These are phyloP conservation scores for Penicillium expansum DNA, from an alignment of 2,329 filamentous ascomycete species.

Conservation along the genomic window DNA sequence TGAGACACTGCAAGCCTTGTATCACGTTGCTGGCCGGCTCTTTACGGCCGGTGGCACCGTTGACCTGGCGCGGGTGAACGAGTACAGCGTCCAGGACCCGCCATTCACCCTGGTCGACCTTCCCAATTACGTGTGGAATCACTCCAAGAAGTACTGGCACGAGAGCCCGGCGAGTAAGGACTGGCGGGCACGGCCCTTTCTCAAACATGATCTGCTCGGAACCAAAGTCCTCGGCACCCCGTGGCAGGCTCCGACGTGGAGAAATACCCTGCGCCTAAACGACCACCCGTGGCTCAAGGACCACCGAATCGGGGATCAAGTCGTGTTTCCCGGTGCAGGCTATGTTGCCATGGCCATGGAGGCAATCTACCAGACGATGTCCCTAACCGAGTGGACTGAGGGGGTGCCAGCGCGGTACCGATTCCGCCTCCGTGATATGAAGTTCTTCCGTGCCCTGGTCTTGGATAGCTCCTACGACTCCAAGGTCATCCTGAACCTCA, in stretches of 20 bases:
- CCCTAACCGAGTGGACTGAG: too few relatives aligned
- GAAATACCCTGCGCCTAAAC: too few relatives aligned
- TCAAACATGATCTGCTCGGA: constrained; percentile 24
- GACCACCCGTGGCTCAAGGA: too few relatives aligned
- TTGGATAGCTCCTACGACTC: background rate
- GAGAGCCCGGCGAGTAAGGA: too few relatives aligned
- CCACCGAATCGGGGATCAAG: too few relatives aligned
- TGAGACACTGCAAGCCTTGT: background rate
- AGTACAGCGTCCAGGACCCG: background rate
- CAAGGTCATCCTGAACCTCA: background rate
- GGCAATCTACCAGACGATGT: too few relatives aligned
- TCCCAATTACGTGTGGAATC: too few relatives aligned
- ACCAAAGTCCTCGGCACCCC: constrained; percentile 27
- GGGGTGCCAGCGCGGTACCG: constrained; percentile 38
- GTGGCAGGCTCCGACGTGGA: constrained; percentile 3
- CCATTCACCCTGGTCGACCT: too few relatives aligned
- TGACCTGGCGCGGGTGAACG: background rate
- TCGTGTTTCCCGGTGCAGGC: too few relatives aligned
- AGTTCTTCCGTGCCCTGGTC: background rate
- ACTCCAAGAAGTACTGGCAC: too few relatives aligned
- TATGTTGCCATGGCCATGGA: too few relatives aligned
- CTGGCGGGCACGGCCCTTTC: too few relatives aligned
- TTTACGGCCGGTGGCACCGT: background rate
- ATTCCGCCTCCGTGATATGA: background rate
- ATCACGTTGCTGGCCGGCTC: background rate